Base-by-base conservation (phyloP, 805 yeast species). In the Tetrapisispora pingtungensis region DNA sequence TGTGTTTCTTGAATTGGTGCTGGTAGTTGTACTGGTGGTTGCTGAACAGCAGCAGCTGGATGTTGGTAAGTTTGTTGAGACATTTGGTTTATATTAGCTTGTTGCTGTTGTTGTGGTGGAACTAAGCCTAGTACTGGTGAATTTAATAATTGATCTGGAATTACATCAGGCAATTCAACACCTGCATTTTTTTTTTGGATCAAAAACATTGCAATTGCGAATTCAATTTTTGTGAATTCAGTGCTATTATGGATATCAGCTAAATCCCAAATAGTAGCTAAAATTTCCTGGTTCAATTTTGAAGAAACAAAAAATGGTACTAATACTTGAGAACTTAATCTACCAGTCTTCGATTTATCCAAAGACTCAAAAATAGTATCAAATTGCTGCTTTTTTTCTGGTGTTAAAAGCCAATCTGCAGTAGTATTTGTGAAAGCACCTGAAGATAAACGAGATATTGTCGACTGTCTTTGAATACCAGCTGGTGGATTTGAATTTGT, bases 231-330 rank as follows among this genome's bases (percentile, higher is more conserved):
- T 40, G 85, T 73, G 58, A 93, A 87, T 35, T 74, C 74, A 22
- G 96, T 97, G 36, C 84, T 78, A 62, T 87, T 87, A 52, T 85
- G 83, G 49, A 87, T 74, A 61, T 93, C 97, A 10, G 97, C 78
- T 53, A 93, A 71, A 65, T 93, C 98, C 99, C 99, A 93, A 36
- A 90, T 80, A 20, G 78, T 68, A 1, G 97, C 98, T 49, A 93
- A 73, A 18, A 78, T 80, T 42, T 85, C 89, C 56, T 89, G 96
- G 42, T 80, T 74, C 47, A 93, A 74, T 49, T 85, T 84, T 3
- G 97, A 90, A 10, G 93, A 83, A 72, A 86, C 80, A 54, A 93
- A 76, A 60, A 89, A 87, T 7, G 83, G 81, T 7, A 95, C 98
- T 37, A 93, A 87, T 51, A 86, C 86, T 47, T 73, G 77, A 3